Evolutionary conservation across 805 yeast species (phyloP).

Genomic region (Hanseniaspora nectarophila): DNA sequence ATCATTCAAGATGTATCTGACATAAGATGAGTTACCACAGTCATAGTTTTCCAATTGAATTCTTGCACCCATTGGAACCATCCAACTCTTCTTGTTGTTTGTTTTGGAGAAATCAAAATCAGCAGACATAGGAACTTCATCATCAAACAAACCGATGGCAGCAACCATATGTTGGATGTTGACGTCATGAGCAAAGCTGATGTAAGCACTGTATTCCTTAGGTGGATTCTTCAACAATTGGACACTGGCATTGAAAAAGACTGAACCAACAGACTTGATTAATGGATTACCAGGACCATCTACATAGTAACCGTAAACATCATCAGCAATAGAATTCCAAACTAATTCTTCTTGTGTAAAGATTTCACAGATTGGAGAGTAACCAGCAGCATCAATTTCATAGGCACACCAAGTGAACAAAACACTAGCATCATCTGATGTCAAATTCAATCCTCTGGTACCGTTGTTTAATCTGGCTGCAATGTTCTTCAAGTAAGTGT

Average conservation of each 20-base stretch:
- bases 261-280: slow-evolving; percentile 49
- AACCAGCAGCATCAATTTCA: slow-evolving; percentile 60
- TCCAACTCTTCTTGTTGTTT: slow-evolving; percentile 37
- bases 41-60: slow-evolving; percentile 39
- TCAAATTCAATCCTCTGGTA: slow-evolving; percentile 45
- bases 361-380: slow-evolving; percentile 55
- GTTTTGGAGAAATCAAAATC: slow-evolving; percentile 36
- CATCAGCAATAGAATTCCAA: slow-evolving; percentile 48
- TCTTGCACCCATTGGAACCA: slow-evolving; percentile 50
- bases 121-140: slow-evolving; percentile 32
- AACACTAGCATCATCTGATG: slow-evolving; percentile 39
- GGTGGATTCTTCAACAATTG: slow-evolving; percentile 38
- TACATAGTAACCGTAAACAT: slow-evolving; percentile 47
- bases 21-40: slow-evolving; percentile 33
- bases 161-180: slow-evolving; percentile 49
- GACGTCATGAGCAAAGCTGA: slow-evolving; percentile 67
- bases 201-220: slow-evolving; percentile 43
- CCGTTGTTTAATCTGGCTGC: slow-evolving; percentile 43
- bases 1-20: slow-evolving; percentile 42
- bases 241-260: slow-evolving; percentile 42
- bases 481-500: slow-evolving; percentile 39
- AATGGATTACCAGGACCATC: slow-evolving; percentile 53
- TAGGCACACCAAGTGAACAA: slow-evolving; percentile 59
- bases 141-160: slow-evolving; percentile 46
- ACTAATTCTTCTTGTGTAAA: slow-evolving; percentile 60